Evolutionary conservation across 805 yeast genomes (phyloP).

Genomic region (Lipomyces mesembrius): DNA sequence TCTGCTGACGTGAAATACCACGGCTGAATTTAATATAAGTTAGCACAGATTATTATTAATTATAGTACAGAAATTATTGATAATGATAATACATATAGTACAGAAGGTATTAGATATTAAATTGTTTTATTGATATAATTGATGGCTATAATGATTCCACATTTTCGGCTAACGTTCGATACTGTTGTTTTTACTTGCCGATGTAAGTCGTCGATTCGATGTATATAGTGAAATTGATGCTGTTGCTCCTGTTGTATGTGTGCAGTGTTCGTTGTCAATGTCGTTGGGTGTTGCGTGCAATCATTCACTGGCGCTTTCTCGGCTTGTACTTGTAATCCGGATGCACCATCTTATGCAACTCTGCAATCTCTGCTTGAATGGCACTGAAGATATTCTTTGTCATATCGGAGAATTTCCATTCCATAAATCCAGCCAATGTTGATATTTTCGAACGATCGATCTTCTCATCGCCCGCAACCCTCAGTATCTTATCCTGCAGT

Average conservation of each 20-base stretch:
- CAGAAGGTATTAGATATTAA: not conserved
- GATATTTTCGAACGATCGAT: not conserved
- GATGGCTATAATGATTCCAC: not conserved
- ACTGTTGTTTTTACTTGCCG: not conserved
- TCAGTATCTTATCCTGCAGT: not conserved
- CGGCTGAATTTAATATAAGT: not conserved
- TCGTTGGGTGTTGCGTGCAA: not conserved
- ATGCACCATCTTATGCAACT: not conserved
- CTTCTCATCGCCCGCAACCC: not conserved
- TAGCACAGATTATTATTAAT: not conserved
- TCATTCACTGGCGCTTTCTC: not conserved
- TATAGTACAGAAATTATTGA: not conserved
- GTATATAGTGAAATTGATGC: too few relatives aligned
- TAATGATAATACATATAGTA: too few relatives aligned
- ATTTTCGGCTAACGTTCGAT: not conserved
- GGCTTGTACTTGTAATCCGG: slow-evolving; percentile 5
- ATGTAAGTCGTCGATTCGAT: not conserved
- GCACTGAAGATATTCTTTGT: not conserved
- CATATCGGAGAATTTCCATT: not conserved
- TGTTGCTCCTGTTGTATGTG: too few relatives aligned
- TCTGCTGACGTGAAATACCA: not conserved
- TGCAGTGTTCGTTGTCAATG: too few relatives aligned
- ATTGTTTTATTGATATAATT: not conserved
- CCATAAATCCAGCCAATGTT: not conserved
- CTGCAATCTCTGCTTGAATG: not conserved